Evolutionary conservation across 1,284 basidiomycete species (phyloP), one percentile per base, ranked within the genome.

Genomic region (Xerocomus minutiporus): DNA sequence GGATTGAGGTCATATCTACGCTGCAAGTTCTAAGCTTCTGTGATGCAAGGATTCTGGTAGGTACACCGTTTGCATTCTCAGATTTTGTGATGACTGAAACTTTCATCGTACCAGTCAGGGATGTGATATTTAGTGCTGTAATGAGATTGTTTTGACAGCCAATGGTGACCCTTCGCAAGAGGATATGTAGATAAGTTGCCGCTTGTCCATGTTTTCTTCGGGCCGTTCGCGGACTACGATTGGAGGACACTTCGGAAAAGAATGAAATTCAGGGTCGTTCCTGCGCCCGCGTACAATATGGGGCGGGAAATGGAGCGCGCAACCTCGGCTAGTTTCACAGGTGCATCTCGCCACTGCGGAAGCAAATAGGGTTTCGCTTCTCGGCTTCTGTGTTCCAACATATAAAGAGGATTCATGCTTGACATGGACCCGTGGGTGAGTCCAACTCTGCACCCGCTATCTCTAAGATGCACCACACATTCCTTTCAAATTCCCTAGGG

Each of bases 401-500:
- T 28, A 48, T 42, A 52, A 48, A 51, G 32, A 48, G 45, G 17
- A 47, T 42, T 17, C 25, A 29, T 36, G n/a, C 4, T 36, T 4
- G 45, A 35, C 8, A 32, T 15, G 32, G 39, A 17, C n/a, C 29
- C 32, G 29, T 36, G 45, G 51, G 45, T 52, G 51, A 36, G 51
- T 48, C 51, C 51, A 48, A 42, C 51, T 52, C 51, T 48, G 41
- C 51, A 48, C 15, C 45, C 32, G 40, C 46, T 42, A 41, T 51
- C 32, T 25, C 20, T 20, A 42, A 29, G 17, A 52, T 52, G 51
- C 46, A 32, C 17, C 38, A 40, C 45, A 48, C 51, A 31, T 40
- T 52, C 39, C 34, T 48, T 48, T 50, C 34, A 36, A 35, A 29
- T 34, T 35, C 36, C 28, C 31, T 48, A 2, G 48, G 48, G 17